These are phyloP conservation scores for Babesia ovis DNA, from an alignment of 169 alveolate species.

Conservation along the genomic window DNA sequence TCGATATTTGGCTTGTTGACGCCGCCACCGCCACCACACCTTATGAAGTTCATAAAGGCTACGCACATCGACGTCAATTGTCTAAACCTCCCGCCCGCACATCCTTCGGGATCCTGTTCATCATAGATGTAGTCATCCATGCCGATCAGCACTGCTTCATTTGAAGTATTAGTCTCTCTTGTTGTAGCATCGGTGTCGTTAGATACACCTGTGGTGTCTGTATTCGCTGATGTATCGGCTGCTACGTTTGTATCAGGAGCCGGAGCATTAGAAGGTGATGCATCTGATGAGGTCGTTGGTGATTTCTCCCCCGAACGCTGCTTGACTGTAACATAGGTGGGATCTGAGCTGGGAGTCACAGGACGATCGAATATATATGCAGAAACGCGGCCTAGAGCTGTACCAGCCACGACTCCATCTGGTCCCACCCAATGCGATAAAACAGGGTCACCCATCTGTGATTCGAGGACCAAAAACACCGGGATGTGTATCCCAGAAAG, in stretches of 20 bases:
- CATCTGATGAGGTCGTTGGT: not conserved
- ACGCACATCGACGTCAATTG: constrained; percentile 8
- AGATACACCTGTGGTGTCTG: not conserved
- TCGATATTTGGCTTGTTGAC: not conserved
- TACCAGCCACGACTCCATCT: constrained; percentile 70
- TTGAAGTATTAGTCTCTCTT: not conserved
- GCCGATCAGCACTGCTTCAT: not conserved
- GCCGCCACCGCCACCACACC: constrained; percentile 11
- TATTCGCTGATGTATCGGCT: not conserved
- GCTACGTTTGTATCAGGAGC: not conserved
- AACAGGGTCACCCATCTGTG: constrained; percentile 71
- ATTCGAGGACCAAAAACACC: constrained; percentile 45
- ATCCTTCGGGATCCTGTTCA: not conserved
- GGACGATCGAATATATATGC: constrained; percentile 46
- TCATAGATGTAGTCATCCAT: not conserved
- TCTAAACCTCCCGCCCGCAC: constrained; percentile 9
- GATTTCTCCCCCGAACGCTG: not conserved
- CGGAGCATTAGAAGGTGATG: not conserved
- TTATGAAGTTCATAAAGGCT: constrained; percentile 10
- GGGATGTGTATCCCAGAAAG: constrained; percentile 21
- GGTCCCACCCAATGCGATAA: constrained; percentile 64
- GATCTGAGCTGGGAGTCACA: not conserved
- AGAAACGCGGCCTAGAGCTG: constrained; percentile 66
- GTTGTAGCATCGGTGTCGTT: not conserved
- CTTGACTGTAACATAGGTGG: not conserved